Base-by-base conservation (phyloP, 768 basidiomycete species). In the Tricholoma saponaceum region DNA sequence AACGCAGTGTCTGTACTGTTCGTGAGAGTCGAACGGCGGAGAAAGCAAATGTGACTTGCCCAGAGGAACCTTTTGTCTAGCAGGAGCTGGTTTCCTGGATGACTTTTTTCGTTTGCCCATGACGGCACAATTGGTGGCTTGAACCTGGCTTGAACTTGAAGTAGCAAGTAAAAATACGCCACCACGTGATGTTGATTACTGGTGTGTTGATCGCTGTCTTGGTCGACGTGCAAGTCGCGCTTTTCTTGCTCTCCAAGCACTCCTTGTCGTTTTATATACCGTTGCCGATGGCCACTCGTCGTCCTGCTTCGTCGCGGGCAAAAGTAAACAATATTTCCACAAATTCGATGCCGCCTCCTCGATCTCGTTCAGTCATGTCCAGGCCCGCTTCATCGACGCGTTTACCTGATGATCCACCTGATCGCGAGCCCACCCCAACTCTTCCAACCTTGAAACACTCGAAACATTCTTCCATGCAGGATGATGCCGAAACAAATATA, bases 101-200 rank as follows among this genome's bases (percentile, higher is more conserved):
- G 92, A 90, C 72, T 94, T 94, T 75, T 94, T 94, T 63, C 92
- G 86, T 73, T 94, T 94, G 58, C 92, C 92, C 92, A 94, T 94
- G 58, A 62, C 66, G 54, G 63, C 60, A n/a, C n/a, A n/a, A n/a
- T n/a, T n/a, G n/a, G n/a, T n/a, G n/a, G n/a, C n/a, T n/a, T n/a
- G n/a, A n/a, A n/a, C n/a, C n/a, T n/a, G n/a, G n/a, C n/a, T n/a
- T n/a, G n/a, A n/a, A n/a, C n/a, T n/a, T n/a, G n/a, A n/a, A n/a
- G n/a, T n/a, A n/a, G n/a, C n/a, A n/a, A n/a, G n/a, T n/a, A n/a
- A n/a, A 12, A 51, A 51, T 37, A 58, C 54, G 55, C 57, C 57
- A 56, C 59, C 78, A 78, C 74, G 74, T 72, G 74, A 68, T 58
- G 58, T 66, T 64, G 58, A 64, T 51, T 26, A 7, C 10, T 59